Evolutionary conservation across 306 rosid genomes (phyloP).

Genomic region (Ormosia semicastrata): DNA sequence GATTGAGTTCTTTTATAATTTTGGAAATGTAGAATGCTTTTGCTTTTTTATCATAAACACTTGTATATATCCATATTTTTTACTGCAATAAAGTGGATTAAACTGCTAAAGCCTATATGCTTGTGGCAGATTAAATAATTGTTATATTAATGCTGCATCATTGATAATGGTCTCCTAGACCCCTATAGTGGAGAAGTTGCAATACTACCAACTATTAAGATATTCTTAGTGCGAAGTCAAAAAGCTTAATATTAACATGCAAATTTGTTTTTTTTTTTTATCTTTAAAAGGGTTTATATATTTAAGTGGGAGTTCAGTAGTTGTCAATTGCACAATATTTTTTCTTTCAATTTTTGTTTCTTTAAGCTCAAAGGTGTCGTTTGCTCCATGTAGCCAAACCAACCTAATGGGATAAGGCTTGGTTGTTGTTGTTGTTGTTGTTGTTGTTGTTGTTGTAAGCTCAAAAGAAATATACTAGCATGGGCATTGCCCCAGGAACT

Average conservation of each 20-base stretch:
- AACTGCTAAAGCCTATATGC: background rate
- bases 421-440: too few species aligned
- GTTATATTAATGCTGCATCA: background rate
- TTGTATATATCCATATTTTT: background rate
- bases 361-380: background rate
- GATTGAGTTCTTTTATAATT: background rate
- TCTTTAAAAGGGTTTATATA: background rate
- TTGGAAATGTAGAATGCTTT: background rate
- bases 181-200: background rate
- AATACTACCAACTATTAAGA: background rate
- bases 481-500: background rate
- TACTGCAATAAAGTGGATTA: conserved; percentile 3
- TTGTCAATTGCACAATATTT: background rate
- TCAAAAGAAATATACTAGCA: background rate
- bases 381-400: background rate
- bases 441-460: background rate
- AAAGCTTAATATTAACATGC: background rate
- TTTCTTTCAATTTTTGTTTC: background rate
- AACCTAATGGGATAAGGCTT: background rate
- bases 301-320: background rate
- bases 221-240: background rate
- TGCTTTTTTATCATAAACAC: background rate
- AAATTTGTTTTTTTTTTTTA: background rate
- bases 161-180: background rate
- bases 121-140: background rate